Evolutionary conservation across 352 stramenopile genomes (phyloP).

Genomic region (Poterioochromonas sp.): DNA sequence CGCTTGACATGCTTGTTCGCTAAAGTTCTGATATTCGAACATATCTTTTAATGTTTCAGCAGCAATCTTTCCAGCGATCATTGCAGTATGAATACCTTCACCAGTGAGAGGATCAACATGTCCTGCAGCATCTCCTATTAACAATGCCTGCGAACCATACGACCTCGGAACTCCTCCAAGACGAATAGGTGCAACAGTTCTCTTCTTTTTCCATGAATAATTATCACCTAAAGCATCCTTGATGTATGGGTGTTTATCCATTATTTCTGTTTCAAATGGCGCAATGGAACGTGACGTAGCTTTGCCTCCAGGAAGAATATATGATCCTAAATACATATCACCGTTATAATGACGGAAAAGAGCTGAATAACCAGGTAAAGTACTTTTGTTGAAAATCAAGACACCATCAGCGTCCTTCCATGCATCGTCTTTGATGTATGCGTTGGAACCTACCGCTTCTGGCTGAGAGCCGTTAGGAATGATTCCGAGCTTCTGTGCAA

Average conservation of each 20-base stretch:
- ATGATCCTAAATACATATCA: conserved; percentile 23
- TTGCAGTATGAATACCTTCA: conserved; percentile 30
- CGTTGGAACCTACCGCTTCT: conserved; percentile 2
- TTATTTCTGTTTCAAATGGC: conserved; percentile 19
- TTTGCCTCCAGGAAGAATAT: conserved; percentile 18
- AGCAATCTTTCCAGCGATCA: conserved; percentile 18
- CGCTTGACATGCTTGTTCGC: not conserved
- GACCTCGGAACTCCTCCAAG: conserved; percentile 1
- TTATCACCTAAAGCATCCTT: conserved; percentile 2
- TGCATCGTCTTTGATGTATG: not conserved
- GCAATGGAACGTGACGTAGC: conserved; percentile 24
- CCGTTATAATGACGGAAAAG: conserved; percentile 12
- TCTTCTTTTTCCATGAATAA: not conserved
- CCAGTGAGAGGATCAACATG: conserved; percentile 25
- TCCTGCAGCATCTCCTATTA: conserved; percentile 19
- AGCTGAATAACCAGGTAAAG: conserved; percentile 26
- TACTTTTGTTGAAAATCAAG: conserved; percentile 11
- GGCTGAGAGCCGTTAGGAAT: conserved; percentile 20
- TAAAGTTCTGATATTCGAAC: not conserved
- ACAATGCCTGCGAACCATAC: not conserved
- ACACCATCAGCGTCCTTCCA: conserved; percentile 24
- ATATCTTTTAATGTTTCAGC: not conserved
- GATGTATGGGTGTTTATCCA: conserved; percentile 23
- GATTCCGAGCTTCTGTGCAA: conserved; percentile 22
- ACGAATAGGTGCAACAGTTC: conserved; percentile 21